Conservation (phyloP, 108 stramenopile genomes). For the Cyclotella choctawhatcheeana region DNA sequence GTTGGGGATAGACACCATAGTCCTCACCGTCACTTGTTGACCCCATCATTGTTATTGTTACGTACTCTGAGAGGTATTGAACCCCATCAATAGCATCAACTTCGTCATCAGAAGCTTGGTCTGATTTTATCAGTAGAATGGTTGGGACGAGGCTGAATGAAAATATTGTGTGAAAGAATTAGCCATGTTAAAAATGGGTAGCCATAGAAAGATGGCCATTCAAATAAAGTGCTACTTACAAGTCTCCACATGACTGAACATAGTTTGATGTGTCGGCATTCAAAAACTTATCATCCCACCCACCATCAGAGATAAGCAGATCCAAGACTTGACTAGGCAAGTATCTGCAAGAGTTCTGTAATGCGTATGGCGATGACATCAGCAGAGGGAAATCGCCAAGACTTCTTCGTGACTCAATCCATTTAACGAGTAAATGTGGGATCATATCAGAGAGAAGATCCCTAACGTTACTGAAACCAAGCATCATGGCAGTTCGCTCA, state of each 20-base stretch:
- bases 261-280: not conserved
- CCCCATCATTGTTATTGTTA: not conserved
- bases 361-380: conserved; percentile 56
- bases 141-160: conserved; percentile 37
- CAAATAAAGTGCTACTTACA: conserved; percentile 16
- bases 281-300: conserved; percentile 44
- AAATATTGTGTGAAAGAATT: not conserved
- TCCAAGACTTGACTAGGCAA: conserved; percentile 39
- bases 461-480: conserved; percentile 49
- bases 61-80: conserved; percentile 5
- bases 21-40: conserved; percentile 7
- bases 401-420: conserved; percentile 44
- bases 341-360: conserved; percentile 26
- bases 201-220: not conserved
- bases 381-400: conserved; percentile 53
- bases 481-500: conserved; percentile 57
- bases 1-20: not conserved
- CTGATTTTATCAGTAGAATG: conserved; percentile 30
- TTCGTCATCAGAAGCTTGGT: not conserved
- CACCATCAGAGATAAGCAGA: conserved; percentile 26
- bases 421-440: conserved; percentile 54
- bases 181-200: not conserved
- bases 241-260: conserved; percentile 16
- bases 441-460: conserved; percentile 51
- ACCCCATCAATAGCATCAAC: conserved; percentile 10